phyloP scores from a whole-genome alignment of 495 filamentous ascomycete species.

The Neurospora hispaniola region DNA sequence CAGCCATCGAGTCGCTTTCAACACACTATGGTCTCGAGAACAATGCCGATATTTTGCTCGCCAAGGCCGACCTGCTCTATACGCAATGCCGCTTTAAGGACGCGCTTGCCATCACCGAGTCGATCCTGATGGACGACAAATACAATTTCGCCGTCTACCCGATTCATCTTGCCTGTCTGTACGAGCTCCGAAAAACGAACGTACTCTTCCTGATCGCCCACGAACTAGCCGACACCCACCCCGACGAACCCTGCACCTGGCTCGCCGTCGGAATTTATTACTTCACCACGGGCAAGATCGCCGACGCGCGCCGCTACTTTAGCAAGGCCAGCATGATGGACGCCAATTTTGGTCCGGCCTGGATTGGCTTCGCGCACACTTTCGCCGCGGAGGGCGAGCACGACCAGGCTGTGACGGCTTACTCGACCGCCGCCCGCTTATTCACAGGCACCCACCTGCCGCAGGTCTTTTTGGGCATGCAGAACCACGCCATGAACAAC shows the following conservation, averaged over 20 bases:
- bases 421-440: slow-evolving; percentile 86
- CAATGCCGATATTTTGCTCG: slow-evolving; percentile 87
- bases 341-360: slow-evolving; percentile 92
- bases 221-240: slow-evolving; percentile 84
- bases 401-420: slow-evolving; percentile 96
- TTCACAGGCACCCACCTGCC: slow-evolving; percentile 97
- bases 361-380: slow-evolving; percentile 98
- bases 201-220: slow-evolving; percentile 89
- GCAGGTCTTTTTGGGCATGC: slow-evolving; percentile 96
- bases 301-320: slow-evolving; percentile 90
- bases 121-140: slow-evolving; percentile 67
- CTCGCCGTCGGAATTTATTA: slow-evolving; percentile 95
- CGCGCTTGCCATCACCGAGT: slow-evolving; percentile 71
- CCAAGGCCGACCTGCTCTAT: slow-evolving; percentile 85
- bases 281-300: slow-evolving; percentile 74
- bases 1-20: slow-evolving; percentile 81
- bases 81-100: slow-evolving; percentile 90
- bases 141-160: slow-evolving; percentile 88
- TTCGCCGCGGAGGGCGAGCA: slow-evolving; percentile 99
- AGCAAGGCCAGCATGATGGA: slow-evolving; percentile 96
- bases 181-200: slow-evolving; percentile 79
- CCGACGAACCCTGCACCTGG: slow-evolving; percentile 83
- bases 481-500: slow-evolving; percentile 91
- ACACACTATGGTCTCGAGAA: slow-evolving; percentile 82
- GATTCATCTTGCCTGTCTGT: slow-evolving; percentile 82